Percentiles rank a stretch among this genome's conserved stretches.
Evolutionary conservation across 208 protist genomes (phyloP).

Genomic region (Acanthamoeba triangularis): DNA sequence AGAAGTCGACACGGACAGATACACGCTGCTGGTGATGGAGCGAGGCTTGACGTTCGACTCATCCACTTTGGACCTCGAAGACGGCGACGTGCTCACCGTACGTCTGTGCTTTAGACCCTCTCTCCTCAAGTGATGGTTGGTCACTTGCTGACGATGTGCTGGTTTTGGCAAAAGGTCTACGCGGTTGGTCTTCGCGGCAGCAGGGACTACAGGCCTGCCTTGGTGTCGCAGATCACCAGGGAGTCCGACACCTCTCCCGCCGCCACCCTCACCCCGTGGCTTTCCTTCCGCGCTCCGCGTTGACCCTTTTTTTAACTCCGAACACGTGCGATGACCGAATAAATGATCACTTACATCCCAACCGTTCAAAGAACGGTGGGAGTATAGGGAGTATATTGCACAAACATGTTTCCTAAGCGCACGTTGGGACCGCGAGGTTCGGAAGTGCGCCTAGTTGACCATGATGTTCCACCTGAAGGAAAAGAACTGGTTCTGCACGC

Average conservation of each 20-base stretch:
- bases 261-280: no score
- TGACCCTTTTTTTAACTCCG: no score
- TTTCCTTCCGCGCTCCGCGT: no score
- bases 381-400: no score
- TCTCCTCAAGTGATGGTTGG: background rate
- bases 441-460: background rate
- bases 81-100: conserved; percentile 34
- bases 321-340: no score
- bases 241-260: background rate
- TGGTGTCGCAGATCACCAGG: background rate
- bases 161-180: background rate
- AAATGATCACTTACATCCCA: no score
- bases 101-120: background rate
- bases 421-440: no score
- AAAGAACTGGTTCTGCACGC: background rate
- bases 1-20: background rate
- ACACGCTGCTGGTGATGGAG: conserved; percentile 29
- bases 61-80: background rate
- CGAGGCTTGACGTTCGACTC: background rate
- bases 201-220: background rate
- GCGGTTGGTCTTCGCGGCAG: background rate
- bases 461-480: conserved; percentile 26
- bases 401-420: no score
- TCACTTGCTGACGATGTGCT: background rate
- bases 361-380: no score